phyloP scores from a whole-genome alignment of 192 early-diverging fungal species.

The Dispira parvispora region DNA sequence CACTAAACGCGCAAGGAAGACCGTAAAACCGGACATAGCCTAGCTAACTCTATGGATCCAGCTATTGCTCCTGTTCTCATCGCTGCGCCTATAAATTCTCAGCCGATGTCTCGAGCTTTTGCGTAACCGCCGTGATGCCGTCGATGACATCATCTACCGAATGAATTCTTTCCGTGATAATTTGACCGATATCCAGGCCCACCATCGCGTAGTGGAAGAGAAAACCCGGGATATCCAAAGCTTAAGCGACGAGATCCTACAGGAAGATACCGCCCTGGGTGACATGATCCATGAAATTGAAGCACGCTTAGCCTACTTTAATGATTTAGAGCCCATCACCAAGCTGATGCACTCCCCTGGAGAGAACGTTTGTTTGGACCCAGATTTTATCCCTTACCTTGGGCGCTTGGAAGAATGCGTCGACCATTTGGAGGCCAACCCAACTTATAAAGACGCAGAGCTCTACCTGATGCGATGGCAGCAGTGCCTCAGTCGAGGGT shows the following conservation, averaged over 20 bases:
- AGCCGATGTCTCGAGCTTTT: slow-evolving; percentile 7
- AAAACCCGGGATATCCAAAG: slow-evolving; percentile 60
- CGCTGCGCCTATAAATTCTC: too few relatives aligned
- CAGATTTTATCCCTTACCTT: slow-evolving; percentile 66
- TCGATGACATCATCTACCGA: slow-evolving; percentile 41
- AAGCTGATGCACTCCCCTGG: slow-evolving; percentile 68
- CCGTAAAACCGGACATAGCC: too few relatives aligned
- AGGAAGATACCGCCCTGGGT: slow-evolving; percentile 25
- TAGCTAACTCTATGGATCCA: too few relatives aligned
- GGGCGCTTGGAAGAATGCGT: slow-evolving; percentile 60
- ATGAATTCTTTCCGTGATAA: slow-evolving; percentile 35
- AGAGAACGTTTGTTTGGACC: slow-evolving; percentile 62
- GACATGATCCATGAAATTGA: slow-evolving; percentile 34
- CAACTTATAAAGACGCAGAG: slow-evolving; percentile 70
- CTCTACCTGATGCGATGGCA: slow-evolving; percentile 85
- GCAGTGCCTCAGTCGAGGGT: slow-evolving; percentile 85
- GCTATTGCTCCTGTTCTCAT: too few relatives aligned
- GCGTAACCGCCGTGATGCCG: neutral
- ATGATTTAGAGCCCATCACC: slow-evolving; percentile 66
- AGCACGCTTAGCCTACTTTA: slow-evolving; percentile 55
- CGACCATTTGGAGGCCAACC: slow-evolving; percentile 48
- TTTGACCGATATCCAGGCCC: slow-evolving; percentile 41
- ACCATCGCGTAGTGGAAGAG: slow-evolving; percentile 65
- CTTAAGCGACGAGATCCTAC: slow-evolving; percentile 63
- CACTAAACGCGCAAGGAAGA: too few relatives aligned